Percentiles rank a stretch among this genome's conserved stretches.
phyloP scores from a whole-genome alignment of 805 yeast genomes.

The Candida germanica region DNA sequence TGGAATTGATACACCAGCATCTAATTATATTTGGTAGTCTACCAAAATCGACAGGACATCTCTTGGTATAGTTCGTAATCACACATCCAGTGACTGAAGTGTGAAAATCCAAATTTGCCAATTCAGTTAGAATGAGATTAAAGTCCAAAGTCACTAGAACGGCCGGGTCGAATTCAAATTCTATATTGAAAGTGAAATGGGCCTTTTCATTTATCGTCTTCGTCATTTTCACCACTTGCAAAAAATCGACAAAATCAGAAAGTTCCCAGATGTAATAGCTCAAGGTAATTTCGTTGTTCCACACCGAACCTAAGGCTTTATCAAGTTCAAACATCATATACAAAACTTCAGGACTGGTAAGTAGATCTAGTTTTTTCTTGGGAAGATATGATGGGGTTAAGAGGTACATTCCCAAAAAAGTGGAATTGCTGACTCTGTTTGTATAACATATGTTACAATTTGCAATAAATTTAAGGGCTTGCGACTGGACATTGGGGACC shows the following conservation, averaged over 20 bases:
- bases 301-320: conserved; percentile 2
- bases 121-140: neutral
- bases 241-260: conserved; percentile 12
- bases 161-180: conserved; percentile 21
- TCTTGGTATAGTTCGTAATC: conserved; percentile 11
- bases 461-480: neutral
- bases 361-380: conserved; percentile 9
- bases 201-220: neutral
- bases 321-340: conserved; percentile 6
- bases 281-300: conserved; percentile 11
- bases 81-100: conserved; percentile 3
- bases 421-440: conserved; percentile 14
- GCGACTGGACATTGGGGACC: conserved; percentile 1
- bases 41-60: conserved; percentile 4
- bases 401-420: conserved; percentile 17
- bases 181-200: conserved; percentile 14
- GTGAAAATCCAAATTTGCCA: neutral
- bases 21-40: conserved; percentile 12
- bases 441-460: conserved; percentile 6
- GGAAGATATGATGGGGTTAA: conserved; percentile 14
- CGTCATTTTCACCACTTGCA: conserved; percentile 3
- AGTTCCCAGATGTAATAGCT: conserved; percentile 17
- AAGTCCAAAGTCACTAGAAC: conserved; percentile 12
- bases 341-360: conserved; percentile 5
- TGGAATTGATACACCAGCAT: conserved; percentile 18